phyloP scores from a whole-genome alignment of 805 yeast species.

The Candida quercuum region DNA sequence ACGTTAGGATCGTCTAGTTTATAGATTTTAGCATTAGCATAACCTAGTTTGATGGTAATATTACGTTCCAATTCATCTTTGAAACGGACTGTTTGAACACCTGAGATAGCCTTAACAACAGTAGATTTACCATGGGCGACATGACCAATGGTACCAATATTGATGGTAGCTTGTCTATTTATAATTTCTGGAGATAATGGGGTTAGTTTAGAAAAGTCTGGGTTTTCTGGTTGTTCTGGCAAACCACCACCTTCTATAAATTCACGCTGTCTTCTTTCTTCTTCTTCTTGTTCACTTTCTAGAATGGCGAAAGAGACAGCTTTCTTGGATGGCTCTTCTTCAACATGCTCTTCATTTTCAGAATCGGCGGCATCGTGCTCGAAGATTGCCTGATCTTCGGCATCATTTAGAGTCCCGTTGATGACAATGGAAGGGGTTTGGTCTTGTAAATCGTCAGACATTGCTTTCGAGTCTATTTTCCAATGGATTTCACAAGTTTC shows the following conservation, averaged over 20 bases:
- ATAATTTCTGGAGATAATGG: slow-evolving; percentile 94
- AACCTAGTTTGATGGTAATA: slow-evolving; percentile 96
- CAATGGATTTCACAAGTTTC: not conserved
- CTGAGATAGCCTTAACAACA: slow-evolving; percentile 93
- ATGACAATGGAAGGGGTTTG: slow-evolving; percentile 83
- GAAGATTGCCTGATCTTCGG: slow-evolving; percentile 22
- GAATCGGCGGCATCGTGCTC: slow-evolving; percentile 32
- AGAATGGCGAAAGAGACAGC: slow-evolving; percentile 77
- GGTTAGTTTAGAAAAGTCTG: slow-evolving; percentile 74
- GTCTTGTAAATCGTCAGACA: slow-evolving; percentile 80
- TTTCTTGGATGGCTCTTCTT: slow-evolving; percentile 48
- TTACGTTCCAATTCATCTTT: slow-evolving; percentile 99
- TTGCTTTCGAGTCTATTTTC: slow-evolving; percentile 15
- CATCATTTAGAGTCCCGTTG: slow-evolving; percentile 48
- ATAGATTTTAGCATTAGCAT: slow-evolving; percentile 98
- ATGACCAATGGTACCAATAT: slow-evolving; percentile 96
- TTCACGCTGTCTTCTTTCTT: slow-evolving; percentile 73
- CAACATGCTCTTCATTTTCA: slow-evolving; percentile 38
- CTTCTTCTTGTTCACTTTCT: slow-evolving; percentile 66
- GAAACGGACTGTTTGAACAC: slow-evolving; percentile 98
- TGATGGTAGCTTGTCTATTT: slow-evolving; percentile 97
- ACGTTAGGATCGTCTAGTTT: slow-evolving; percentile 81
- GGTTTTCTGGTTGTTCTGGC: slow-evolving; percentile 91
- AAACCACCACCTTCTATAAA: slow-evolving; percentile 98
- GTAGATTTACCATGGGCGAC: slow-evolving; percentile 95